Evolutionary conservation across 75 land plant species (phyloP), one percentile per base, ranked within the genome.

Genomic region (Azolla pinnata): DNA sequence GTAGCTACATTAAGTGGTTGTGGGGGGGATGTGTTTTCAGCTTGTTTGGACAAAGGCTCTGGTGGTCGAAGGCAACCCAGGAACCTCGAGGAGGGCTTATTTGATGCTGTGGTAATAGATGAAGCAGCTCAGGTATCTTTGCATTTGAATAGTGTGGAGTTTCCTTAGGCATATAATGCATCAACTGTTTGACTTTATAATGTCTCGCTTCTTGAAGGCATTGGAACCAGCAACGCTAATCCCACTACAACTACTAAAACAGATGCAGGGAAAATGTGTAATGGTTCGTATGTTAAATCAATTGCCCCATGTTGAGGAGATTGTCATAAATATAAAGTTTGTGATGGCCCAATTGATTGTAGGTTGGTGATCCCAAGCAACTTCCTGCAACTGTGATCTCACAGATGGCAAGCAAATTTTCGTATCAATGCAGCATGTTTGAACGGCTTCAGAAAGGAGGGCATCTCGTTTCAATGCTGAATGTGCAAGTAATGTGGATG

Each of bases 361-460:
- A 90, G 97, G 95, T 93, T 76, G 98, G 98, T 60, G 98, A 93
- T 73, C 98, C 98, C 25, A 88, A 93, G 77, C 98, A 93, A 72
- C 87, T 93, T 47, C 96, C 98, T 54, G 98, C 98, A 19, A 93
- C 98, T 34, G 90, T 93, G 31, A 60, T 93, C n/a, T 85, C 96
- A 1, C 80, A 71, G 61, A 60, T 72, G 60, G 96, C 90, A 4
- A 81, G 83, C 59, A 93, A 75, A 55, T 80, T 74, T 62, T 52
- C 72, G 1, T 93, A 70, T 73, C 79, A 89, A 62, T 80, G 95
- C 65, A 93, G 98, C 64, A 83, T 93, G 96, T 93, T 93, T 83
- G 98, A 93, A 59, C 80, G 98, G 14, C 57, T 93, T 31, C 98
- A 93, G 61, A 65, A 60, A 63, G 85, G 86, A 29, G 85, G 76